A percentile compares a stretch with the other conserved stretches of the same genome.
These are phyloP conservation scores for Prunus dulcis DNA, from an alignment of 306 rosid genomes.

Conservation along the genomic window DNA sequence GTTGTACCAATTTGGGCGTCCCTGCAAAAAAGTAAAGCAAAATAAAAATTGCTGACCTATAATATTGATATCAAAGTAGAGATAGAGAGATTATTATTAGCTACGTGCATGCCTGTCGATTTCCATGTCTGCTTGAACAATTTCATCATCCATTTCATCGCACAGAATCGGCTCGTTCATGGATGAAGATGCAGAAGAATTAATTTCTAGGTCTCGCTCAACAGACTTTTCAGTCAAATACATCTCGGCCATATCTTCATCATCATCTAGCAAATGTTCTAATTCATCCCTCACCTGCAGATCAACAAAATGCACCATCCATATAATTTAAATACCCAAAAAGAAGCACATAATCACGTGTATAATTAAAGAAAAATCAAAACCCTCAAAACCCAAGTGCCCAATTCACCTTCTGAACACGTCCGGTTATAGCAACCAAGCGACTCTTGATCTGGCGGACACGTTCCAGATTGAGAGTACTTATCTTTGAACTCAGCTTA, in stretches of 20 bases:
- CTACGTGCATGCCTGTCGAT: no score
- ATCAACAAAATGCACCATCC: background rate
- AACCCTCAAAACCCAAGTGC: no score
- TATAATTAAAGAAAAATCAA: no score
- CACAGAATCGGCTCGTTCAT: background rate
- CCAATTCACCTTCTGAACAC: conserved; percentile 72
- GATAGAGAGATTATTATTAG: no score
- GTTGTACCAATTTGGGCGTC: conserved; percentile 55
- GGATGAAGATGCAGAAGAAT: no score
- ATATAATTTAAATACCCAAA: no score
- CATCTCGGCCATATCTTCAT: conserved; percentile 99
- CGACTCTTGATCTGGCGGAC: conserved; percentile 98
- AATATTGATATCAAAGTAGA: no score
- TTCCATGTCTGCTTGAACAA: no score
- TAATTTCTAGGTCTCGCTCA: conserved; percentile 10
- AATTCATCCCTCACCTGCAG: conserved; percentile 83
- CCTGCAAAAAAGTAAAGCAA: conserved; percentile 22
- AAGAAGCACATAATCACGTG: background rate
- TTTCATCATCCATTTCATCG: conserved; percentile 37
- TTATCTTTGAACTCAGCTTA: conserved; percentile 89
- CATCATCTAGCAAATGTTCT: conserved; percentile 92
- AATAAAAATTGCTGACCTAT: no score
- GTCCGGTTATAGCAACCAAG: conserved; percentile 90
- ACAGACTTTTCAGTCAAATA: conserved; percentile 75
- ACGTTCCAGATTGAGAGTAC: conserved; percentile 93